These are phyloP conservation scores for Nematocida parisii DNA, from an alignment of 371 early-diverging fungal genomes.

Conservation along the genomic window DNA sequence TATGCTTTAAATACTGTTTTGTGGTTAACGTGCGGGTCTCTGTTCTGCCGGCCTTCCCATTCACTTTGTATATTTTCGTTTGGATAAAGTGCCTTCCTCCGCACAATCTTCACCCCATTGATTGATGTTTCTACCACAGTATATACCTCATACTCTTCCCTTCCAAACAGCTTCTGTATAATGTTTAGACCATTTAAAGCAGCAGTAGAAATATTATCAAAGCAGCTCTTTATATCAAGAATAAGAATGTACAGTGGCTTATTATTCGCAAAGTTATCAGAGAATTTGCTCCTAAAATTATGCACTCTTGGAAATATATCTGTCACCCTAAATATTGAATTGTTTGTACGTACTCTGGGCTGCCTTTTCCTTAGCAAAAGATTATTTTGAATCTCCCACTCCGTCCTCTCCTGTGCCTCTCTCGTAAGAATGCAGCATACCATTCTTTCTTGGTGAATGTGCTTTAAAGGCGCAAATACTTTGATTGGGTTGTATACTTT, in stretches of 20 bases:
- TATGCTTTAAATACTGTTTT: neutral
- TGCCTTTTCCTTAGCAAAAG: neutral
- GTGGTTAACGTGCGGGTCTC: neutral
- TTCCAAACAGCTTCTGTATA: neutral
- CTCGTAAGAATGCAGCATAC: slow-evolving; percentile 2
- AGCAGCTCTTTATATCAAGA: slow-evolving; percentile 39
- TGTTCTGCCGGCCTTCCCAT: slow-evolving; percentile 4
- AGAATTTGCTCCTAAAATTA: neutral
- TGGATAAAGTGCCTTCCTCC: slow-evolving; percentile 1
- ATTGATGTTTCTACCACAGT: neutral
- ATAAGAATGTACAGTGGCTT: slow-evolving; percentile 23
- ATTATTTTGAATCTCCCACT: slow-evolving; percentile 1
- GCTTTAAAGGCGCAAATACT: too few relatives aligned
- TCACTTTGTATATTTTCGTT: neutral
- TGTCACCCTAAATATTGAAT: neutral
- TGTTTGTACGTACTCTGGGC: slow-evolving; percentile 1
- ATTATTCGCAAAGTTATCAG: neutral
- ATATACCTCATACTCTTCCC: neutral
- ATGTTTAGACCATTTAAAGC: neutral
- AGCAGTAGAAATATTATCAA: slow-evolving; percentile 19
- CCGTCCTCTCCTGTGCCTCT: slow-evolving; percentile 3
- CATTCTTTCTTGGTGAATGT: neutral
- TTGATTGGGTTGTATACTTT: neutral
- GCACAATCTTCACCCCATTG: neutral
- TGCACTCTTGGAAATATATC: neutral